Base-by-base conservation (phyloP, 2,329 filamentous ascomycete species). In the Cytospora piceae region DNA sequence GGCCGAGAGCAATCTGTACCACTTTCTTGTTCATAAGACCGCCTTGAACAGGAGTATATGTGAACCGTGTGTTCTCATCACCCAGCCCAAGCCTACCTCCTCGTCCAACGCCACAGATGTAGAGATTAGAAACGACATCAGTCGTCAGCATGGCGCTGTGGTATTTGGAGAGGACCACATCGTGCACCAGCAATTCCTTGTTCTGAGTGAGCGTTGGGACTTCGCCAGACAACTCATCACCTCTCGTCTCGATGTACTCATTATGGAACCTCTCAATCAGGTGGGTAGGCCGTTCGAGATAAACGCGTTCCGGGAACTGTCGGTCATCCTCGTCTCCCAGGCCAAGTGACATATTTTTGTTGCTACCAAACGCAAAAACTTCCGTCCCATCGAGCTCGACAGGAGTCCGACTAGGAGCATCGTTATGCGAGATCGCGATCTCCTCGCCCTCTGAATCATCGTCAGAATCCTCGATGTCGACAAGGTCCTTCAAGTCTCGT, bases 321-420 rank as follows among this genome's bases (percentile, higher is more conserved):
- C 95, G 88, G 74, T 99, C 94, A 75, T 97, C 93, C 72, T 96
- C 90, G 74, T 99, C 94, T n/a, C 94, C 94, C 67, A 98, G 90
- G 1, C 95, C 95, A 27, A 99, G 85, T 0, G 92, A 95, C 12
- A 96, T 79, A 71, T 99, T 99, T 74, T 95, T 96, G 78, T 97
- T 99, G 77, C 94, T 98, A 58, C 95, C 95, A 77, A 98, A 97
- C 0, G 93, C 90, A 73, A 93, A 98, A 0, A 97, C 80, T 74
- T 99, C 95, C 72, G 97, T 92, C 11, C 93, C 94, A 32, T 73
- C 69, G 0, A 68, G 65, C 4, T 58, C 65, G 29, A 73, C 72
- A 24, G 72, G 64, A 8, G 61, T 68, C 31, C 63, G 68, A 31
- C 34, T 17, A 42, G 46, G 27, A 31, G 9, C 20, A 51, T 61